Evolutionary conservation across 192 early-diverging fungal species (phyloP), one percentile per base, ranked within the genome.

Genomic region (Gamsiella multidivaricata): DNA sequence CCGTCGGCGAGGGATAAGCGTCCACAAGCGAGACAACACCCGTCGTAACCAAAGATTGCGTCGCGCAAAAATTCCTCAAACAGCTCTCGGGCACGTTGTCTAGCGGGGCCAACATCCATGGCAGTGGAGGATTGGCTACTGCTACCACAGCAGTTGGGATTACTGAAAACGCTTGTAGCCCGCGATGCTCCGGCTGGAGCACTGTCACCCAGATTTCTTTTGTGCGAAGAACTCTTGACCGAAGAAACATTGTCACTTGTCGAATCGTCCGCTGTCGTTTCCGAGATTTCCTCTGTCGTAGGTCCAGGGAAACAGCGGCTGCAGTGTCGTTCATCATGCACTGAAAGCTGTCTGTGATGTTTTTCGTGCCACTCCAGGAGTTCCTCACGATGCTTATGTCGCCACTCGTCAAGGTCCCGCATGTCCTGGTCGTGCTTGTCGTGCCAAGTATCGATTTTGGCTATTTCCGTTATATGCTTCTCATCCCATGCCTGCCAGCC

Each of bases 341-440:
- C 55, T 5, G 26, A 23, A 18, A 60, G 46, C 6, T 28, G 43
- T 0, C 45, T 50, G 33, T 47, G 32, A n/a, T 75, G 63, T 1
- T 0, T 17, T 31, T 55, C 34, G 9, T 66, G 62, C 71, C 56
- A 60, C 1, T 33, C 43, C 29, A 51, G 42, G 12, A 66, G 28
- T n/a, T 42, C 43, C 7, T 55, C 42, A n/a, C 18, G 18, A 36
- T 66, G 28, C 0, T 12, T 46, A 14, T 55, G 20, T 36, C 42
- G 37, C 64, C 64, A 55, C 3, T 17, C 18, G 22, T 65, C 37
- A 1, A 66, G 12, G 7, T 29, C 64, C 20, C 39, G 22, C 64
- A 66, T 8, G 20, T 34, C 29, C 10, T 20, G 34, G 33, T 66
- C 64, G n/a, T 66, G 54, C 18, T 54, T 39, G 11, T 36, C 53